These are phyloP conservation scores for Lipomyces starkeyi DNA, from an alignment of 805 yeast species.

Conservation along the genomic window DNA sequence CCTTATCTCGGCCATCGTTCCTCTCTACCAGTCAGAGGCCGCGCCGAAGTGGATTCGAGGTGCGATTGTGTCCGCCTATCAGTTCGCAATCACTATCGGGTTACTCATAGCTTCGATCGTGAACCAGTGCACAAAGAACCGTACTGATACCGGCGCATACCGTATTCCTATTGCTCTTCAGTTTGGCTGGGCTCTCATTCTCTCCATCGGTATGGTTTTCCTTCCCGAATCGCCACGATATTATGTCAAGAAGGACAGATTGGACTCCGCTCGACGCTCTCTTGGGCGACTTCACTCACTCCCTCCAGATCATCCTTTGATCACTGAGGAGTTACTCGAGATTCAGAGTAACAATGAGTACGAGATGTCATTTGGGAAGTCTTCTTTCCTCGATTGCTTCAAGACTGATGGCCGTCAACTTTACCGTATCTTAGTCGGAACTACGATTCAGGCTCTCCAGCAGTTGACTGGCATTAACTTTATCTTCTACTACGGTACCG, in stretches of 20 bases:
- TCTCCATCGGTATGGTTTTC: constrained; percentile 64
- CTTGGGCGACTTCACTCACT: constrained; percentile 55
- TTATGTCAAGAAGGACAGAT: constrained; percentile 60
- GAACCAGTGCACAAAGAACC: constrained; percentile 38
- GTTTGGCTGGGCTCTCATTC: constrained; percentile 66
- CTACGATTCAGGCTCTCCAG: constrained; percentile 75
- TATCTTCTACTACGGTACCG: constrained; percentile 86
- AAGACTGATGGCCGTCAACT: constrained; percentile 42
- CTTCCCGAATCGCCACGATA: constrained; percentile 81
- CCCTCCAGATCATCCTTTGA: constrained; percentile 53
- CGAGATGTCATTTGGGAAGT: constrained; percentile 45
- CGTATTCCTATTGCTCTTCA: constrained; percentile 77
- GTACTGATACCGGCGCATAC: constrained; percentile 81
- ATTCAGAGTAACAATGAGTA: constrained; percentile 57
- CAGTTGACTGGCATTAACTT: constrained; percentile 91
- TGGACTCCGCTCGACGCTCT: constrained; percentile 63
- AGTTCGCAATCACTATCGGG: constrained; percentile 75
- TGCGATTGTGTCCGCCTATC: constrained; percentile 74
- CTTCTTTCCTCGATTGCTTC: constrained; percentile 27
- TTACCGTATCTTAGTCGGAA: constrained; percentile 61
- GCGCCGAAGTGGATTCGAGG: constrained; percentile 85
- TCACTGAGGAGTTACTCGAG: constrained; percentile 55
- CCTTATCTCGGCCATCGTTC: constrained; percentile 74
- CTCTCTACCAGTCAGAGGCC: constrained; percentile 79
- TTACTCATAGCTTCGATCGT: constrained; percentile 62